Evolutionary conservation across 2,329 filamentous ascomycete species (phyloP).

Genomic region (Ophiocordyceps polyrhachis-furcata): DNA sequence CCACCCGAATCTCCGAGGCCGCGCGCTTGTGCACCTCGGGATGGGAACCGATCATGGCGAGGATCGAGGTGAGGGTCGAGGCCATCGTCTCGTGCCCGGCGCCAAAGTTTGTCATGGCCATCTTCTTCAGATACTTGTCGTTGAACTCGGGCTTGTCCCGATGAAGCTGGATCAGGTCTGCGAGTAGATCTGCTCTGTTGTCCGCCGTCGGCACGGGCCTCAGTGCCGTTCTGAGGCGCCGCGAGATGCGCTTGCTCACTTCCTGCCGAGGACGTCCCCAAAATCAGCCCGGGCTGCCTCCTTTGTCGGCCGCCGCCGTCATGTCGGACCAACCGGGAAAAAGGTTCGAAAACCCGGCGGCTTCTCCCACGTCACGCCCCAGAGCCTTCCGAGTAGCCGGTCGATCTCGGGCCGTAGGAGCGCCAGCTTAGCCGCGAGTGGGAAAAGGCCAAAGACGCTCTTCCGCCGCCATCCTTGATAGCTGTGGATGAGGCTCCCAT

Average conservation of each 20-base stretch:
- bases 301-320: not conserved
- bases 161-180: constrained; percentile 28
- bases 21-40: constrained; percentile 13
- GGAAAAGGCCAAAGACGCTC: constrained; percentile 32
- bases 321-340: constrained; percentile 21
- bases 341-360: constrained; percentile 26
- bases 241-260: constrained; percentile 14
- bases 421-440: constrained; percentile 19
- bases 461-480: constrained; percentile 33
- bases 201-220: constrained; percentile 12
- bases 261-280: constrained; percentile 10
- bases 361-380: constrained; percentile 25
- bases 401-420: constrained; percentile 17
- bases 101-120: constrained; percentile 36
- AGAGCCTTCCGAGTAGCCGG: constrained; percentile 21
- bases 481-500: constrained; percentile 26
- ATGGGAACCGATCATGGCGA: constrained; percentile 27
- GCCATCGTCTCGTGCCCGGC: constrained; percentile 36
- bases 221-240: constrained; percentile 14
- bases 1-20: constrained; percentile 12
- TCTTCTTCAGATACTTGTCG: constrained; percentile 27
- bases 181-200: constrained; percentile 20
- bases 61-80: constrained; percentile 28
- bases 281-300: not conserved
- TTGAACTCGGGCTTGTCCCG: constrained; percentile 25